Conservation (phyloP, 371 early-diverging fungal species). For the Apophysomyces sp. region DNA sequence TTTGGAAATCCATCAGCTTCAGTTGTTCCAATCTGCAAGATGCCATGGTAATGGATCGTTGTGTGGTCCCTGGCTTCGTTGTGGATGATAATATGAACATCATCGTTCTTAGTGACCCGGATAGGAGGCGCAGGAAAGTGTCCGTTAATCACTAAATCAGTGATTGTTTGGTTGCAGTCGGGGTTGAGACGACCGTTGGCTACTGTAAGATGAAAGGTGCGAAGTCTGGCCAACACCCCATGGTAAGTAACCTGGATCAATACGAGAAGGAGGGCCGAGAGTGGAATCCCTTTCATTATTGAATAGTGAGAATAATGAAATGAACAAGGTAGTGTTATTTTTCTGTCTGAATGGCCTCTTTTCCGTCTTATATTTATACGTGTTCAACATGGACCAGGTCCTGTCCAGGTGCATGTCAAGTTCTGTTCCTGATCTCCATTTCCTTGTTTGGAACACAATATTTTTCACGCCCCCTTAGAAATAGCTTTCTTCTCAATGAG, state of each 20-base stretch:
- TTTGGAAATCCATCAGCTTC: constrained; percentile 37
- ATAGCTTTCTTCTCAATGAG: no score
- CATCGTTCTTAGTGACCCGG: constrained; percentile 30
- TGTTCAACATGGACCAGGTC: not conserved
- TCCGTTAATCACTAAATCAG: constrained; percentile 32
- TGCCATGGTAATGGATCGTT: constrained; percentile 36
- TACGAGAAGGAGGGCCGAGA: not conserved
- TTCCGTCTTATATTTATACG: not conserved
- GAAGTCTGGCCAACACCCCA: constrained; percentile 7
- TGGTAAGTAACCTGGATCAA: not conserved
- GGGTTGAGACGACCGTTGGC: constrained; percentile 15
- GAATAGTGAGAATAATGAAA: not conserved
- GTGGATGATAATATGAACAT: constrained; percentile 25
- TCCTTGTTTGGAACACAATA: not conserved
- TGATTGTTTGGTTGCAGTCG: constrained; percentile 21
- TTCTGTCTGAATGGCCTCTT: not conserved
- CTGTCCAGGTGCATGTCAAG: not conserved
- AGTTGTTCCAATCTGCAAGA: constrained; percentile 23
- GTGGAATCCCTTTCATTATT: not conserved
- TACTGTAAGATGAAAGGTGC: constrained; percentile 14
- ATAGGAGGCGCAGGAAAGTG: constrained; percentile 45
- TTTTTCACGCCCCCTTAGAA: not conserved
- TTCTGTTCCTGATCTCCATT: not conserved
- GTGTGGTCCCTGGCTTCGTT: constrained; percentile 18
- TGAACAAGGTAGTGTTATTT: not conserved